A percentile compares a stretch with the other conserved stretches of the same genome.
These are phyloP conservation scores for Hypoxylon sp. DNA, from an alignment of 2,329 filamentous ascomycete species.

Conservation along the genomic window DNA sequence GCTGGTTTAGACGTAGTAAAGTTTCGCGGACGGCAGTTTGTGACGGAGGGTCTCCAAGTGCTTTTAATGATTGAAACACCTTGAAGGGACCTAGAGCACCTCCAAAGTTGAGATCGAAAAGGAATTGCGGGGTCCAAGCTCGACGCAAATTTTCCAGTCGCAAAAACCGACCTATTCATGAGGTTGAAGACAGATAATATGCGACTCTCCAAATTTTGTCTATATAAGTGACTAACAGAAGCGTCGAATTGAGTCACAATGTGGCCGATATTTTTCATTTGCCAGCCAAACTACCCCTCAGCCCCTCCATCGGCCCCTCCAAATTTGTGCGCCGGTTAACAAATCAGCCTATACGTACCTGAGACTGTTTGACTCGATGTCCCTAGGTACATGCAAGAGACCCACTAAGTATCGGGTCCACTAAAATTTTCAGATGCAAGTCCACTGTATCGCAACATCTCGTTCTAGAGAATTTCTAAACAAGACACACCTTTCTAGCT, in stretches of 20 bases:
- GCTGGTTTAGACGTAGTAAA: constrained; percentile 28
- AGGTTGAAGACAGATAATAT: constrained; percentile 31
- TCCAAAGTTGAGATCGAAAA: constrained; percentile 15
- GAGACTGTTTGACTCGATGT: not conserved
- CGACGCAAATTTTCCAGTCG: constrained; percentile 33
- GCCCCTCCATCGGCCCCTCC: constrained; percentile 40
- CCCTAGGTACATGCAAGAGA: not conserved
- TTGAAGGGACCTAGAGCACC: constrained; percentile 23
- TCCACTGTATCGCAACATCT: constrained; percentile 15
- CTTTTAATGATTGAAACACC: constrained; percentile 8
- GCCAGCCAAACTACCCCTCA: constrained; percentile 33
- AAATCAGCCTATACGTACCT: constrained; percentile 1
- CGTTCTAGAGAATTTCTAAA: constrained; percentile 14
- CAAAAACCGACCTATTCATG: constrained; percentile 31
- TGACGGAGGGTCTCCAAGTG: constrained; percentile 14
- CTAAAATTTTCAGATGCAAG: constrained; percentile 44
- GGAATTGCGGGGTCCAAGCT: constrained; percentile 31
- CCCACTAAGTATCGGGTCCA: constrained; percentile 22
- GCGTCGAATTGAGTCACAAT: constrained; percentile 39
- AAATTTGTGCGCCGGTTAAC: constrained; percentile 19
- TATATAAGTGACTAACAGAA: constrained; percentile 16
- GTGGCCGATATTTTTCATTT: constrained; percentile 39
- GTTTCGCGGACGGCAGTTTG: constrained; percentile 20
- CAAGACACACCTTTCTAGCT: constrained; percentile 8
- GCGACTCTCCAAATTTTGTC: constrained; percentile 32